Base-by-base conservation (phyloP, 805 yeast species). In the Barnettozyma pratensis region DNA sequence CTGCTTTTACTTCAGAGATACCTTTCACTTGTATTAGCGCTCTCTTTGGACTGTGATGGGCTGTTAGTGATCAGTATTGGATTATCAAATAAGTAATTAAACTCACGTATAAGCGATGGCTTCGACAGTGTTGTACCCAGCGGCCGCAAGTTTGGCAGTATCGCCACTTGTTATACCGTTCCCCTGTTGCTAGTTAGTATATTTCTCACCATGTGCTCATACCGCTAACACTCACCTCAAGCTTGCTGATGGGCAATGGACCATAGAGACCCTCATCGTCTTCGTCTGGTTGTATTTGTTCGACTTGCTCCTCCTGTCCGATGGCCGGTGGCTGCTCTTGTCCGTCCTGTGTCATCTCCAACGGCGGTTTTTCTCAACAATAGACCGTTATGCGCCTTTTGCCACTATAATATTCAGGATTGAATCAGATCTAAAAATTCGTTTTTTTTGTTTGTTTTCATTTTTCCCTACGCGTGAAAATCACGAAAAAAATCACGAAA, bases 1-100 rank as follows among this genome's bases (percentile, higher is more conserved):
- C 97, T 1, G 97, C 97, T 64, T 94, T 94, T 46, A 92, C 92
- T 62, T 94, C 99, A 9, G 96, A 86, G 35, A 94, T 90, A 41
- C 99, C 99, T 64, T 88, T 90, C 37, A 94, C 86, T 7, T 77
- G 76, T 39, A 87, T 68, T 39, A 92, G 72, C 6, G 79, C 81
- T 57, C 92, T 84, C 61, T 87, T 85, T 19, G 97, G 96, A 6
- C 72, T 68, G 42, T 26, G 26, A 9, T 11, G 19, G 27, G 28
- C 12, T 10, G 54, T 53, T 50, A 50, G 54, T 46, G 25, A 37
- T 31, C 34, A 8, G 34, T 2, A 19, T 19, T 19, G 19, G 19
- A 19, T 19, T 19, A 19, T 19, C 19, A 19, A 19, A 19, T 19
- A n/a, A 14, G 27, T 25, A 28, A 12, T 29, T 12, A 14, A 34